Percentiles rank a stretch among this genome's conserved stretches.
These are phyloP conservation scores for Beauveria caledonica DNA, from an alignment of 2,329 filamentous ascomycete genomes.

Conservation along the genomic window DNA sequence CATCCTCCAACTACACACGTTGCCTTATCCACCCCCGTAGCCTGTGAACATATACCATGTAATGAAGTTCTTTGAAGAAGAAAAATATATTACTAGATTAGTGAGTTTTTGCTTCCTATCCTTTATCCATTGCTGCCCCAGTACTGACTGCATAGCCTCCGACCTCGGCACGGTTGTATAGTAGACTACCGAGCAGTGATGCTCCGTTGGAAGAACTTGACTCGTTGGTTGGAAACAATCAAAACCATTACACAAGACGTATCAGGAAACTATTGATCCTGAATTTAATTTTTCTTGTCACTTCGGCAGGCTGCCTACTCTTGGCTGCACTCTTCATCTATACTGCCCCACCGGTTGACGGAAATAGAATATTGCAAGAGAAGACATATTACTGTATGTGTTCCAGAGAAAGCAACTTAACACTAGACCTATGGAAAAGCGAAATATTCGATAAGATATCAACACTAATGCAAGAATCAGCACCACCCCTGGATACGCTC, in stretches of 20 bases:
- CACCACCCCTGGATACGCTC: not conserved
- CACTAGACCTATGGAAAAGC: not conserved
- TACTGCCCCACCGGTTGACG: not conserved
- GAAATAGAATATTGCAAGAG: not conserved
- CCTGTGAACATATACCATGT: not conserved
- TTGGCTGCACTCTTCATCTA: not conserved
- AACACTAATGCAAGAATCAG: not conserved
- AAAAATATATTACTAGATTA: not conserved
- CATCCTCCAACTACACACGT: not conserved
- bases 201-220: not conserved
- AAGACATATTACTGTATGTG: constrained; percentile 2
- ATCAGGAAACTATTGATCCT: not conserved
- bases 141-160: not conserved
- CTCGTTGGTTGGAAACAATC: not conserved
- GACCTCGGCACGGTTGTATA: not conserved
- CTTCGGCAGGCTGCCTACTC: not conserved
- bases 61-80: not conserved
- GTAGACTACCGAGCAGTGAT: not conserved
- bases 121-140: not conserved
- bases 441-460: no score
- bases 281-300: not conserved
- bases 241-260: not conserved
- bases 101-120: not conserved
- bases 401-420: not conserved
- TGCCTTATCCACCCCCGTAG: not conserved